Evolutionary conservation across 805 yeast genomes (phyloP).

Genomic region (Metschnikowia anglica): DNA sequence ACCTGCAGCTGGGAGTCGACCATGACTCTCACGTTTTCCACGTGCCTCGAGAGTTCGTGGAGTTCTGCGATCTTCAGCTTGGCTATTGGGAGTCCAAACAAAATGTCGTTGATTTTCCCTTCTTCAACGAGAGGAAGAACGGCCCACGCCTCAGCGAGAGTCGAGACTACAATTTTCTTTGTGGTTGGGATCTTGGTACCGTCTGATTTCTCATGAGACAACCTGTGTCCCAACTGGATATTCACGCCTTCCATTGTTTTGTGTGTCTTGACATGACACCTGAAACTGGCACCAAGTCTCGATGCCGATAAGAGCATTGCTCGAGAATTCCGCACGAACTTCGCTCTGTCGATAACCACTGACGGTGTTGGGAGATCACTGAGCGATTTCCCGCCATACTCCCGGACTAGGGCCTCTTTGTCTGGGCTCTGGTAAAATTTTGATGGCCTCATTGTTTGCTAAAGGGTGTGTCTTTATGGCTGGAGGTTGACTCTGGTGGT

Average conservation of each 20-base stretch:
- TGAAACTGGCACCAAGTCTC: slow-evolving; percentile 44
- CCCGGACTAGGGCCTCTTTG: slow-evolving; percentile 22
- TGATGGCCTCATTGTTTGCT: slow-evolving; percentile 6
- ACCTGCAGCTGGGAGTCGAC: slow-evolving; percentile 62
- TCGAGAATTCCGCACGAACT: slow-evolving; percentile 45
- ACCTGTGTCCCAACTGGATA: slow-evolving; percentile 48
- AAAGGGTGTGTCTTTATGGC: background rate
- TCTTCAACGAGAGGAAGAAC: slow-evolving; percentile 39
- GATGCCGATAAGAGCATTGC: slow-evolving; percentile 49
- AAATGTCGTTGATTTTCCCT: slow-evolving; percentile 37
- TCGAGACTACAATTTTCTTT: slow-evolving; percentile 61
- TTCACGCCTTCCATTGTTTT: slow-evolving; percentile 61
- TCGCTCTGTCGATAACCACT: slow-evolving; percentile 45
- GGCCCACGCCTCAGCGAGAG: slow-evolving; percentile 64
- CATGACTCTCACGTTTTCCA: slow-evolving; percentile 53
- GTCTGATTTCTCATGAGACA: background rate
- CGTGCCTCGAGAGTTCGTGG: slow-evolving; percentile 39
- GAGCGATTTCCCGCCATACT: slow-evolving; percentile 43
- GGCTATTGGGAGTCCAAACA: slow-evolving; percentile 45
- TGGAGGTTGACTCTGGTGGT: background rate
- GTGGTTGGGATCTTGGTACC: slow-evolving; percentile 36
- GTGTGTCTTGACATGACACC: slow-evolving; percentile 78
- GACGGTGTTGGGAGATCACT: slow-evolving; percentile 60
- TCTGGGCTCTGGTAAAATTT: slow-evolving; percentile 21
- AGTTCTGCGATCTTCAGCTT: slow-evolving; percentile 50